Base-by-base conservation (phyloP, 257 asterid genomes). In the Ajuga chamaepitys region DNA sequence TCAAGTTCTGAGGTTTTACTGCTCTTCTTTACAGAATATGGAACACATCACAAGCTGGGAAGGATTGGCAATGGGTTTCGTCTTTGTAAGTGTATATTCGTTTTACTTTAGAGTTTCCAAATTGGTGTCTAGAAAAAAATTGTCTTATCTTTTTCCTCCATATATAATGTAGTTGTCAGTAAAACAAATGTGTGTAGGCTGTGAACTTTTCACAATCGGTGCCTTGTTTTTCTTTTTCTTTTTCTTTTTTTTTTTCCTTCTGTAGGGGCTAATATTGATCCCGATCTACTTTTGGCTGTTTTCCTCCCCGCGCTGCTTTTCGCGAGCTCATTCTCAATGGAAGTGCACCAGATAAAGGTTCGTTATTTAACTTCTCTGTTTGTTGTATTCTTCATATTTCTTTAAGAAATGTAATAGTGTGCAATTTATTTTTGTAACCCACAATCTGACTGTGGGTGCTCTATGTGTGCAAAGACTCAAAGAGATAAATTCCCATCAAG, bases 251-350 rank as follows among this genome's bases (percentile, higher is more conserved):
- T n/a, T n/a, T n/a, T n/a, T n/a, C n/a, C n/a, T n/a, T n/a, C n/a
- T n/a, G n/a, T n/a, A 93, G 99, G 99, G 99, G 85, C 89, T 74
- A 68, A 73, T 75, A 93, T 93, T 68, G 82, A 93, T 80, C 99
- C 99, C 13, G 86, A 93, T 71, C 97, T 93, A 77, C 89, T 93
- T 53, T 76, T 93, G 88, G 96, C 95, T 28, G 94, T 93, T 63
- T 93, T 93, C 82, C 99, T 93, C 71, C 99, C 99, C 20, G 96
- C 99, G 13, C 97, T 93, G 71, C 99, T 93, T 67, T 93, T 89
- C 28, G 99, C 89, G 87, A 87, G 99, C 74, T 81, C 99, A 24
- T 93, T 93, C 76, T 80, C 81, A 26, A 84, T 93, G 99, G 99
- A 89, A 86, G 82, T 89, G 59, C 99, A 93, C 86, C 97, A 87